Evolutionary conservation across 2,329 filamentous ascomycete genomes (phyloP), one percentile per base, ranked within the genome.

Genomic region (Aquanectria penicillioides): DNA sequence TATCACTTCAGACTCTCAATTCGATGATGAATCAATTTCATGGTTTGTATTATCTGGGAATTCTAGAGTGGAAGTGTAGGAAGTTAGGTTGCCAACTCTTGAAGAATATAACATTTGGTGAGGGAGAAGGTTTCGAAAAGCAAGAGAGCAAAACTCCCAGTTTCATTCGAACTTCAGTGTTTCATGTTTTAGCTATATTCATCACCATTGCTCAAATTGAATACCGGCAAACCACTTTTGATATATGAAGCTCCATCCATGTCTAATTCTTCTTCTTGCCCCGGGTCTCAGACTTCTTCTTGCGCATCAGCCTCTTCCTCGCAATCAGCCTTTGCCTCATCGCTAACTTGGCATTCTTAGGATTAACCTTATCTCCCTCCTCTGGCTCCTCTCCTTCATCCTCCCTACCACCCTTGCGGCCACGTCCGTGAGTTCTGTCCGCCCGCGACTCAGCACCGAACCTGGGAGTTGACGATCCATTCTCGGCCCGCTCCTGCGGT

Each of bases 271-370:
- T 74, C 26, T 71, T 70, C 63, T 71, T 74, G 28, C 71, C 72
- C 44, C 79, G 76, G 10, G 69, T 63, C 13, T 74, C 67, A 6
- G 78, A 77, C 79, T 87, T 87, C 78, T 89, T 90, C 76, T 90
- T 90, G 58, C 93, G 86, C 81, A 90, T 85, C 80, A 90, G 86
- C 62, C 93, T 84, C 81, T 97, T 97, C 75, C 92, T 89, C 44
- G 88, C 89, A 75, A 97, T 96, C 71, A 97, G 91, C 71, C 88
- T 89, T 70, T 93, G 91, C 70, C 85, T 77, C 70, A 85, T 74
- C 2, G 72, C 77, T 23, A 71, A 73, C 54, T 77, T 77, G 11
- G 70, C 71, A 18, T 76, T 74, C 6, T 63, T 68, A n/a, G 76
- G 68, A n/a, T n/a, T n/a, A n/a, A n/a, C n/a, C 54, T 78, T 75